These are phyloP conservation scores for Hanseniaspora vineae DNA, from an alignment of 805 yeast genomes.

Conservation along the genomic window DNA sequence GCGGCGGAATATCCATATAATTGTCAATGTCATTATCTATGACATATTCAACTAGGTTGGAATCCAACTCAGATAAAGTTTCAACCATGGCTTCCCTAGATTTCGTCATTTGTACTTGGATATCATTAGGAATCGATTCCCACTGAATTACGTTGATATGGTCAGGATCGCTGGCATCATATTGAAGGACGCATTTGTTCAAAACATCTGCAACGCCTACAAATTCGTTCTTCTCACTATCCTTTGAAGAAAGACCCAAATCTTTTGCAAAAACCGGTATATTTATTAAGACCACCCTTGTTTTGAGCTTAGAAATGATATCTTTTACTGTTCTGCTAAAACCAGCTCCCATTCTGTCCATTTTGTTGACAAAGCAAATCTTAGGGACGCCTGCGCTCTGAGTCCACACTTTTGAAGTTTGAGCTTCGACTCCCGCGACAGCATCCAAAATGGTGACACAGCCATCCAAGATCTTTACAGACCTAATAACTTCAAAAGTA, in stretches of 20 bases:
- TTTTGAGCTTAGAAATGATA: constrained; percentile 59
- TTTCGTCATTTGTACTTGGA: constrained; percentile 31
- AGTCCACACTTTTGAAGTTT: constrained; percentile 93
- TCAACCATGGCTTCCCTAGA: constrained; percentile 73
- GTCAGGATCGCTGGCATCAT: constrained; percentile 27
- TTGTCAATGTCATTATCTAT: constrained; percentile 55
- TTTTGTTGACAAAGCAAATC: constrained; percentile 75
- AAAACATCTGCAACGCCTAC: constrained; percentile 49
- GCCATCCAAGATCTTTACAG: constrained; percentile 86
- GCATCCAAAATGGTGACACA: constrained; percentile 88
- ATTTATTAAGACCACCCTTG: constrained; percentile 62
- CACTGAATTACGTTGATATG: constrained; percentile 26
- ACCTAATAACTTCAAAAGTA: constrained; percentile 83
- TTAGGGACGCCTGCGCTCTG: constrained; percentile 73
- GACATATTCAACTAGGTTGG: constrained; percentile 59
- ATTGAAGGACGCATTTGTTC: constrained; percentile 35
- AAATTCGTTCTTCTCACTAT: constrained; percentile 23
- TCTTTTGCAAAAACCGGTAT: constrained; percentile 47
- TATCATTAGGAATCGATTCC: constrained; percentile 43
- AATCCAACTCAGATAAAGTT: constrained; percentile 74
- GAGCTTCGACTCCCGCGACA: constrained; percentile 97
- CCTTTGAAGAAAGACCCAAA: neutral
- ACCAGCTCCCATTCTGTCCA: constrained; percentile 96
- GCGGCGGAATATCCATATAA: constrained; percentile 49
- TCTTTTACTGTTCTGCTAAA: constrained; percentile 83